Conservation (phyloP, 2,329 filamentous ascomycete species). For the Bipolaris gigantea region DNA sequence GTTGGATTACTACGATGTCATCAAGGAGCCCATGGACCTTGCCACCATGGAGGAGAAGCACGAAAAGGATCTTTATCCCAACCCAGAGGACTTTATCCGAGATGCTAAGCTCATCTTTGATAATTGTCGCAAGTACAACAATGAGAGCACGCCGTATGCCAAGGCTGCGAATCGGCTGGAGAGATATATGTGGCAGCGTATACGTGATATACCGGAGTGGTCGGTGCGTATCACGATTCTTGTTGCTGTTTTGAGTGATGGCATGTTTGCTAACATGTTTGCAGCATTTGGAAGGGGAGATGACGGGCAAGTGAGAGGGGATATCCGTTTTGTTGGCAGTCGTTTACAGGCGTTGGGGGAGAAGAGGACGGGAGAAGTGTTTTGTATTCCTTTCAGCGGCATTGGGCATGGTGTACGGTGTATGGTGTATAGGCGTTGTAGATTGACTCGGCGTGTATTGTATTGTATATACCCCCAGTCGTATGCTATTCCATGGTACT, state of each 20-base stretch:
- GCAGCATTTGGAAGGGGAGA: conserved; percentile 38
- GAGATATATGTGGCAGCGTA: conserved; percentile 93
- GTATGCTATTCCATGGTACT: neutral
- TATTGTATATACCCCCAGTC: conserved; percentile 14
- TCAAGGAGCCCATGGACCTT: conserved; percentile 96
- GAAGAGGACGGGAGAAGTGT: neutral
- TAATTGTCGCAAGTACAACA: conserved; percentile 96
- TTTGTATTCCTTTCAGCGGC: conserved; percentile 15
- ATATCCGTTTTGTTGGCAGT: neutral
- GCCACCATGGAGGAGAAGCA: conserved; percentile 95
- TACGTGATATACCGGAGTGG: conserved; percentile 93
- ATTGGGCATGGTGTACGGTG: conserved; percentile 20
- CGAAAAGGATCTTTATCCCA: conserved; percentile 88
- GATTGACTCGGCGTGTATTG: neutral
- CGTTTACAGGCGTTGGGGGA: neutral
- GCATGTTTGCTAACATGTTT: conserved; percentile 3
- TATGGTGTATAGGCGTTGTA: conserved; percentile 3
- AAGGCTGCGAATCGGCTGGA: conserved; percentile 93
- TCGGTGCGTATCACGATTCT: conserved; percentile 30
- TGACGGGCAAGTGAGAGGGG: conserved; percentile 28
- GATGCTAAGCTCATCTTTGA: conserved; percentile 89
- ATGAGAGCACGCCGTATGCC: conserved; percentile 90
- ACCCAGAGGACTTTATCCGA: conserved; percentile 86
- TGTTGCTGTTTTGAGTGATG: neutral
- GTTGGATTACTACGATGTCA: conserved; percentile 98